Evolutionary conservation across 139 green algal genomes (phyloP).

Genomic region (Asterochloris erici): DNA sequence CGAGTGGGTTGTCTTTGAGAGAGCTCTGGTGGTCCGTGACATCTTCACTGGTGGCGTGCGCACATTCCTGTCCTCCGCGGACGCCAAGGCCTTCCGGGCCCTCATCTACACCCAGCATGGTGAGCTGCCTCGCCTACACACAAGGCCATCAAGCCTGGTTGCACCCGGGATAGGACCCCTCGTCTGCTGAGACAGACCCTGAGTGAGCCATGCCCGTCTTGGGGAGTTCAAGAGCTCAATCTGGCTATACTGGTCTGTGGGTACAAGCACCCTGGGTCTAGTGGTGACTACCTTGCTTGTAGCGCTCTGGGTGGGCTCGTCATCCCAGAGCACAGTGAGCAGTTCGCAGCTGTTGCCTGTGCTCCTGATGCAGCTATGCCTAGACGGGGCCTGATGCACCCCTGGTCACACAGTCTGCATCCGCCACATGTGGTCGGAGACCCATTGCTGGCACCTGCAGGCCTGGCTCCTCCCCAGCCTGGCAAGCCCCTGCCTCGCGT

Average conservation of each 20-base stretch:
- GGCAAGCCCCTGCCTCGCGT: conserved; percentile 34
- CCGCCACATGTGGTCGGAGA: not conserved
- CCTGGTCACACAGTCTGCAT: no score
- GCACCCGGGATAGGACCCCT: not conserved
- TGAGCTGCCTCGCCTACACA: not conserved
- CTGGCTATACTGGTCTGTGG: no score
- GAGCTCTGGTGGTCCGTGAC: conserved; percentile 71
- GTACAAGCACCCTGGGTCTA: no score
- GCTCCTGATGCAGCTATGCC: no score
- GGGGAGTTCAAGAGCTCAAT: no score
- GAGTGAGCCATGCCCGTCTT: no score
- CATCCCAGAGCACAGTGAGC: no score
- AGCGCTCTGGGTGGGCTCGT: no score
- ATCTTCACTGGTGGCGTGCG: conserved; percentile 66
- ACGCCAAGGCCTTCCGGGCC: conserved; percentile 61
- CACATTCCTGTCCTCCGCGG: conserved; percentile 52
- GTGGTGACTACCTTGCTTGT: no score
- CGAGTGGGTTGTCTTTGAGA: conserved; percentile 76
- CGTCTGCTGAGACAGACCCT: not conserved
- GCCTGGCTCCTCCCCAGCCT: conserved; percentile 20
- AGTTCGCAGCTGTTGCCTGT: no score
- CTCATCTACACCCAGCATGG: conserved; percentile 67
- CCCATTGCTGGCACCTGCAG: conserved; percentile 14
- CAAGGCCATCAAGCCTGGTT: not conserved
- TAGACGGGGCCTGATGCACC: no score